These are phyloP conservation scores for Mycena galericulata DNA, from an alignment of 768 basidiomycete genomes.

Conservation along the genomic window DNA sequence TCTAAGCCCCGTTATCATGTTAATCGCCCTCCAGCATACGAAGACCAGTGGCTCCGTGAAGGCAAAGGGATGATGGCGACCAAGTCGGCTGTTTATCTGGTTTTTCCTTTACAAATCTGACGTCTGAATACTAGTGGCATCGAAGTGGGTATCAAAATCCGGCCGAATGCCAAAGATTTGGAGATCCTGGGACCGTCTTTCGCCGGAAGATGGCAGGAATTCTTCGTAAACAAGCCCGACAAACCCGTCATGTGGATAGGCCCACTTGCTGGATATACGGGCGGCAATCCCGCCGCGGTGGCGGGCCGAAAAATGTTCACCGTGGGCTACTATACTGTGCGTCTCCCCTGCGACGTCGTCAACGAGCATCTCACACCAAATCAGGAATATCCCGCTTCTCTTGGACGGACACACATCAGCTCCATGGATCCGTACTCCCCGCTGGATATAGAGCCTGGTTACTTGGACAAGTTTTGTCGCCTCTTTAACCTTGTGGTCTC, in stretches of 20 bases:
- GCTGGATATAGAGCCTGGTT: slow-evolving; percentile 48
- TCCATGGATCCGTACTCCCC: slow-evolving; percentile 46
- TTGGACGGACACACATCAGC: slow-evolving; percentile 53
- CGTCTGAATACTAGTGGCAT: slow-evolving; percentile 52
- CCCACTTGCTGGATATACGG: slow-evolving; percentile 52
- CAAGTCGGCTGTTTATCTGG: slow-evolving; percentile 55
- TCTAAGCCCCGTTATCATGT: not conserved
- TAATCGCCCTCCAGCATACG: slow-evolving; percentile 30
- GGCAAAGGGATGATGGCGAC: slow-evolving; percentile 64
- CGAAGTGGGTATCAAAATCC: slow-evolving; percentile 68
- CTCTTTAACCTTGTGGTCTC: too few relatives aligned
- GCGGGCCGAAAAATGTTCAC: slow-evolving; percentile 42
- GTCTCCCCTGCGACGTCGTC: slow-evolving; percentile 4
- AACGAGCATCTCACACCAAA: not conserved
- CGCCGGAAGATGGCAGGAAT: slow-evolving; percentile 59
- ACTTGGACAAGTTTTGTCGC: slow-evolving; percentile 47
- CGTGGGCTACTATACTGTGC: slow-evolving; percentile 48
- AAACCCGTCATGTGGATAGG: slow-evolving; percentile 59
- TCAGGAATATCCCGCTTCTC: slow-evolving; percentile 51
- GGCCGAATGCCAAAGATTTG: slow-evolving; percentile 64
- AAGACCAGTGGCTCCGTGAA: slow-evolving; percentile 44
- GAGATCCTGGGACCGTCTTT: slow-evolving; percentile 64
- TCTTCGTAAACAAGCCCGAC: slow-evolving; percentile 64
- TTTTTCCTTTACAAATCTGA: slow-evolving; percentile 28
- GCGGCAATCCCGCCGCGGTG: slow-evolving; percentile 1